Base-by-base conservation (phyloP, 2,329 filamentous ascomycete species). In the Fusarium sarcochroum region DNA sequence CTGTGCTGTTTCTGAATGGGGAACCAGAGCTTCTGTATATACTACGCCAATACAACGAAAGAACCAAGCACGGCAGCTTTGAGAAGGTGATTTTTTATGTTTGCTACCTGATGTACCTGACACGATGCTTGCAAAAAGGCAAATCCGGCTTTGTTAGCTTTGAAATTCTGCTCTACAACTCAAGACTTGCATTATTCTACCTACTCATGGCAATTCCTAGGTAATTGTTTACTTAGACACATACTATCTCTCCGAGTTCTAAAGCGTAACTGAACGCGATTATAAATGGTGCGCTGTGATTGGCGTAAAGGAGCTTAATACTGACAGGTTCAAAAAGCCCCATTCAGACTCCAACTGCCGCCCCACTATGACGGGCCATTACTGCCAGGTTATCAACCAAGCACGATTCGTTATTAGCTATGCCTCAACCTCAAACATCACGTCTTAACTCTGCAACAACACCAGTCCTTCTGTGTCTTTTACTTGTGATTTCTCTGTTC, bases 401-500 rank as follows among this genome's bases (percentile, higher is more conserved):
- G 68, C 55, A 70, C 41, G 30, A 50, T 56, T 66, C 32, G 18
- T 32, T 53, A 34, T 60, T 45, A 68, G 71, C 72, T 78, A 83
- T 82, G 80, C 79, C 79, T 81, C 82, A 77, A 78, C 81, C 77
- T 80, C 82, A 77, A 79, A 81, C 73, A 73, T 72, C 76, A 71
- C 73, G 78, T 71, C 75, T 74, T 61, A 79, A 72, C 68, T 76
- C 75, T 64, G 78, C 73, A 63, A 81, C 78, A 42, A 85, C 83
- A 42, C 60, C 70, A 8, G 70, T 86, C 27, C 72, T 83, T 42
- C 77, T 89, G 10, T 70, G 85, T 52, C 52, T 83, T n/a, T 56
- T 87, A 13, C 79, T 89, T 35, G 74, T 87, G 15, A 35, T 87
- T 42, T 76, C 81, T 27, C 79, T 89, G 61, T 89, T 88, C 69